Evolutionary conservation across 371 early-diverging fungal genomes (phyloP).

Genomic region (Lichtheimia hyalospora): DNA sequence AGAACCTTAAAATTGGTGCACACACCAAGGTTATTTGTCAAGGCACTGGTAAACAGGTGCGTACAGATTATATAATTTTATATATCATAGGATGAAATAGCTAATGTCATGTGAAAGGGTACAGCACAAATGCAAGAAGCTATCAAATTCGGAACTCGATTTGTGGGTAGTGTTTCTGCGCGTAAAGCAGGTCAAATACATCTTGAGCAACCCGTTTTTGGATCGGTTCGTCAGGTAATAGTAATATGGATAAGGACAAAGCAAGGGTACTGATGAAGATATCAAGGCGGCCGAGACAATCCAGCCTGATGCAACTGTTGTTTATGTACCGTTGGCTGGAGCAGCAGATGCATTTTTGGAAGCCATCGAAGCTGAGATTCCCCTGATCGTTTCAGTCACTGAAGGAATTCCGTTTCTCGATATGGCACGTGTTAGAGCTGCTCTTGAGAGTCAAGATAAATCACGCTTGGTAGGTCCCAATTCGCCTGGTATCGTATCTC

Average conservation of each 20-base stretch:
- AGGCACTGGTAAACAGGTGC: conserved; percentile 98
- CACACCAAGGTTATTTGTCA: conserved; percentile 97
- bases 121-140: conserved; percentile 98
- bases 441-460: conserved; percentile 77
- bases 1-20: conserved; percentile 91
- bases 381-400: conserved; percentile 95
- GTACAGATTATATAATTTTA: background rate
- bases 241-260: background rate
- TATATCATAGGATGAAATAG: background rate
- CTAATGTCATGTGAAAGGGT: conserved; percentile 65
- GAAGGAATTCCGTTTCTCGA: conserved; percentile 99
- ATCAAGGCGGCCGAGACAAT: conserved; percentile 72
- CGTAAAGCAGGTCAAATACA: conserved; percentile 95
- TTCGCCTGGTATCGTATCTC: conserved; percentile 99
- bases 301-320: conserved; percentile 94
- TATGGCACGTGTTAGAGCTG: conserved; percentile 89
- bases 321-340: conserved; percentile 97
- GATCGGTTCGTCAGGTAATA: conserved; percentile 81
- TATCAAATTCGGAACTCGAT: conserved; percentile 96
- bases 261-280: background rate
- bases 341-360: conserved; percentile 96
- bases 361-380: conserved; percentile 96
- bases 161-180: conserved; percentile 98
- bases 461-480: conserved; percentile 98
- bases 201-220: conserved; percentile 95